phyloP scores from a whole-genome alignment of 2,329 filamentous ascomycete genomes.

The Fusarium torreyae region DNA sequence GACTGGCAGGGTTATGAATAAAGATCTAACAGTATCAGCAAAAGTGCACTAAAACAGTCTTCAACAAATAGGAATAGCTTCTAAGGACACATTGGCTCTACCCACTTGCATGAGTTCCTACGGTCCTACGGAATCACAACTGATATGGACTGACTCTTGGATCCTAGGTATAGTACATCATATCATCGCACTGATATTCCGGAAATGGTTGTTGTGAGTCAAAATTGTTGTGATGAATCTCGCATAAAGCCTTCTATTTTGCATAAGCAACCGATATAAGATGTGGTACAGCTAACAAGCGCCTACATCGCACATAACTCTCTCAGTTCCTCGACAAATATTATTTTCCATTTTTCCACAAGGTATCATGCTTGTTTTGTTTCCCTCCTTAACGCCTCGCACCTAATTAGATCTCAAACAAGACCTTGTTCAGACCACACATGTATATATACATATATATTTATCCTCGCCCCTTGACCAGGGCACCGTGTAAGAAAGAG shows the following conservation, averaged over 20 bases:
- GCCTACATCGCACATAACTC: not conserved
- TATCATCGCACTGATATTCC: not conserved
- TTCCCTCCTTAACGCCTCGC: constrained; percentile 41
- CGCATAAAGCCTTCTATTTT: not conserved
- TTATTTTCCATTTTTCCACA: constrained; percentile 1
- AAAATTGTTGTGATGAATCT: not conserved
- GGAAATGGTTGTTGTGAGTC: no score
- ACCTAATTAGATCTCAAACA: constrained; percentile 14
- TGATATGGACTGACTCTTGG: no score
- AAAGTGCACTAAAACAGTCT: no score
- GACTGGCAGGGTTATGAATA: no score
- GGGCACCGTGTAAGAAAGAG: constrained; percentile 7
- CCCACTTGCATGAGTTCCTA: no score
- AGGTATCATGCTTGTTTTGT: constrained; percentile 27
- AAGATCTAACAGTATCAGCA: no score
- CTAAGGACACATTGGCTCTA: no score
- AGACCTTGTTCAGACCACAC: constrained; percentile 14
- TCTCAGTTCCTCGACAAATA: not conserved
- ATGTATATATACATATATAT: constrained; percentile 3
- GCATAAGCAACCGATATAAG: not conserved
- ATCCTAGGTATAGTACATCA: no score
- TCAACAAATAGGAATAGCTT: no score
- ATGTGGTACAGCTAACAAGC: not conserved
- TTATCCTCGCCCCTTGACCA: not conserved
- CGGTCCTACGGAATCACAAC: no score